phyloP scores from a whole-genome alignment of 768 basidiomycete genomes.

The Crucibulum laeve region DNA sequence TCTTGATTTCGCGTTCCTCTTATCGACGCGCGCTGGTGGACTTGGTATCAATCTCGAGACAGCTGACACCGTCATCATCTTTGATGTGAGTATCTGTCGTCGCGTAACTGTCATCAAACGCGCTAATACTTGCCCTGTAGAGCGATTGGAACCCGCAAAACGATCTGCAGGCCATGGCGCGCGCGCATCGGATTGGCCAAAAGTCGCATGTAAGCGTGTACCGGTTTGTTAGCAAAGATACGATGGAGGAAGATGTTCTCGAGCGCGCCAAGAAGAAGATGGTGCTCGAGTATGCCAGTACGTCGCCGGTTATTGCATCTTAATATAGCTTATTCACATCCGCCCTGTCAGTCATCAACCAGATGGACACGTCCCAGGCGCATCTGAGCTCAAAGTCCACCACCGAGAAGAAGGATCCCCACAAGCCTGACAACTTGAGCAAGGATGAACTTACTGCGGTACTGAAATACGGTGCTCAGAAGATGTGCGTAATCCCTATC shows the following conservation, averaged over 20 bases:
- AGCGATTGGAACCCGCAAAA: constrained; percentile 99
- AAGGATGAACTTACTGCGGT: constrained; percentile 98
- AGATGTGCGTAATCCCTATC: constrained; percentile 58
- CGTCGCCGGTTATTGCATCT: constrained; percentile 29
- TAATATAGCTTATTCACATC: constrained; percentile 6
- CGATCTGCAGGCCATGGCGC: constrained; percentile 98
- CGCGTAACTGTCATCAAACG: background rate
- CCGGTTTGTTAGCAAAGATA: constrained; percentile 97
- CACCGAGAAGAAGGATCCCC: constrained; percentile 53
- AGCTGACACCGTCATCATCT: constrained; percentile 98
- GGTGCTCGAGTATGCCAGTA: constrained; percentile 99
- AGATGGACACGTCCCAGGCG: constrained; percentile 98
- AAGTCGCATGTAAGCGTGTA: constrained; percentile 99
- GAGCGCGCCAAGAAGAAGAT: constrained; percentile 99
- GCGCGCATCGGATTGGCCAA: constrained; percentile 98
- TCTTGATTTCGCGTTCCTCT: constrained; percentile 93
- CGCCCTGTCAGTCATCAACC: constrained; percentile 81
- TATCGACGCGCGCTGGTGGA: constrained; percentile 95
- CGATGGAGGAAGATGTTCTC: constrained; percentile 98
- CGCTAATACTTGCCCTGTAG: constrained; percentile 28
- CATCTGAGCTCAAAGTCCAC: constrained; percentile 82
- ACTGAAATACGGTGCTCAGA: constrained; percentile 97
- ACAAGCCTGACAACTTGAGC: constrained; percentile 80
- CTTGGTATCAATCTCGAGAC: constrained; percentile 99
- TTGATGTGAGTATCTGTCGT: constrained; percentile 65